Percentiles rank a stretch among this genome's conserved stretches.
phyloP scores from a whole-genome alignment of 2,329 filamentous ascomycete species.

The Nemania sp. region DNA sequence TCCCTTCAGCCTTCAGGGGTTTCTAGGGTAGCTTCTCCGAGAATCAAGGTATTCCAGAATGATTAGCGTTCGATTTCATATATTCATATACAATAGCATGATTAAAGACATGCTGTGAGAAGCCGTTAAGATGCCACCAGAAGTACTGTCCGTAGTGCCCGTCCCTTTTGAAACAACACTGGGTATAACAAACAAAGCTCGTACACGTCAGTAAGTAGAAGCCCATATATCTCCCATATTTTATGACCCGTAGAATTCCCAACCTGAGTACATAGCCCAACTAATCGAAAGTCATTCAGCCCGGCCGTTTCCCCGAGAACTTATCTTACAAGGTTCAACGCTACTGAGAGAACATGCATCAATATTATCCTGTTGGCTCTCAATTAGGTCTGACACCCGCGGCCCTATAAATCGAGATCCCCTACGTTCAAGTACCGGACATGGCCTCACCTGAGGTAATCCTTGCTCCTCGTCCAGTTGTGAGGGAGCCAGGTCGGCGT shows the following conservation, averaged over 20 bases:
- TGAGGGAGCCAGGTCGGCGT: background rate
- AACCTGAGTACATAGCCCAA: background rate
- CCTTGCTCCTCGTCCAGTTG: background rate
- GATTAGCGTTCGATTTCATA: background rate
- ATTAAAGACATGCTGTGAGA: background rate
- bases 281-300: background rate
- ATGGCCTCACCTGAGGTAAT: background rate
- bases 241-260: background rate
- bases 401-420: background rate
- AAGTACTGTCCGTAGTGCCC: background rate
- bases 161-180: background rate
- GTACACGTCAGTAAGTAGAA: background rate
- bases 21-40: background rate
- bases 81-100: background rate
- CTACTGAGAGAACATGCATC: constrained; percentile 10
- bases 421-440: background rate
- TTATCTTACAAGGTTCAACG: background rate
- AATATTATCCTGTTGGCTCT: constrained; percentile 1
- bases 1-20: background rate
- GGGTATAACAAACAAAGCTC: background rate
- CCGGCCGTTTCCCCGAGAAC: background rate
- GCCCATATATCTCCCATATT: background rate
- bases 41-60: background rate
- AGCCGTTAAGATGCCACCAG: background rate
- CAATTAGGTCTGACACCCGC: background rate